Percentiles rank a stretch among this genome's conserved stretches.
These are phyloP conservation scores for Hsuehochloa calcarea DNA, from an alignment of 176 grass and related monocot species.

Conservation along the genomic window DNA sequence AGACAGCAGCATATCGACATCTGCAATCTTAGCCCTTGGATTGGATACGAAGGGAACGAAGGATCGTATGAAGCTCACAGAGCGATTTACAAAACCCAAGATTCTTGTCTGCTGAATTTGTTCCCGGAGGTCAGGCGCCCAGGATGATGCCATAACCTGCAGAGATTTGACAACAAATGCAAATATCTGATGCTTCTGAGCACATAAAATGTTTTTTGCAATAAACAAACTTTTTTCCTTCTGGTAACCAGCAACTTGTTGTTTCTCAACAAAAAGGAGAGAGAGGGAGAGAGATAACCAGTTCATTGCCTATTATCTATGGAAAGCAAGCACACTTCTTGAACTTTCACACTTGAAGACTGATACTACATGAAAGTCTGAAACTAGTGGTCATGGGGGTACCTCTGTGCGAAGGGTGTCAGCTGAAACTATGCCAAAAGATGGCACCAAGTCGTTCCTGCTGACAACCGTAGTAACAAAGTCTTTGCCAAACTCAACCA, in stretches of 20 bases:
- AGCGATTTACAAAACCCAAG: conserved; percentile 38
- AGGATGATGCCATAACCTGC: conserved; percentile 55
- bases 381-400: not conserved
- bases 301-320: not conserved
- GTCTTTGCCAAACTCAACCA: conserved; percentile 53
- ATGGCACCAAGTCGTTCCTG: conserved; percentile 52
- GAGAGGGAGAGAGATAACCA: not conserved
- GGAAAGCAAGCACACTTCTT: not conserved
- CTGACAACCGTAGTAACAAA: conserved; percentile 62
- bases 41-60: conserved; percentile 13
- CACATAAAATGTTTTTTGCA: not conserved
- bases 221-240: no score
- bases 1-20: conserved; percentile 19
- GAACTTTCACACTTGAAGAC: not conserved
- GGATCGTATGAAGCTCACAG: conserved; percentile 30
- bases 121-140: conserved; percentile 34
- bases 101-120: conserved; percentile 35
- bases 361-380: not conserved
- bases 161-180: not conserved
- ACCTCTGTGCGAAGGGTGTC: conserved; percentile 44
- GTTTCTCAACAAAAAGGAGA: not conserved
- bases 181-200: not conserved
- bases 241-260: not conserved
- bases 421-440: conserved; percentile 44
- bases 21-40: conserved; percentile 24